Evolutionary conservation across 2,329 filamentous ascomycete genomes (phyloP).

Genomic region (Fusarium tjaetaba): DNA sequence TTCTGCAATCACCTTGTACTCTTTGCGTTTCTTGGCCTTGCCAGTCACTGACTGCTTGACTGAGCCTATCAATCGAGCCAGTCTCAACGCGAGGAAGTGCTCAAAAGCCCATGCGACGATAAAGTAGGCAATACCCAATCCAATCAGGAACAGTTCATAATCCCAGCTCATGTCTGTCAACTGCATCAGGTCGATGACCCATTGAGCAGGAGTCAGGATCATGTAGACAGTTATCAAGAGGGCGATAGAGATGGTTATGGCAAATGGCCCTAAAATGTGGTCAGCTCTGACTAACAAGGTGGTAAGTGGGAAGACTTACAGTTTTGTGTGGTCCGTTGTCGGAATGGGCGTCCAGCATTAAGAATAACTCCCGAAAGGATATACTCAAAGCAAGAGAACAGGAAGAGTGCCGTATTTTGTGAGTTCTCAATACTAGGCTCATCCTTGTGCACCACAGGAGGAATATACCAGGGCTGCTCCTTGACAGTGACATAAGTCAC

Average conservation of each 20-base stretch:
- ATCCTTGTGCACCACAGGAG: slow-evolving; percentile 79
- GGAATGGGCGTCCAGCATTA: slow-evolving; percentile 90
- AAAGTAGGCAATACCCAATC: slow-evolving; percentile 76
- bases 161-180: slow-evolving; percentile 77
- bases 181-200: slow-evolving; percentile 82
- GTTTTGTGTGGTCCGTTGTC: slow-evolving; percentile 82
- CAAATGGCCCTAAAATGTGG: slow-evolving; percentile 75
- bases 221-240: slow-evolving; percentile 79
- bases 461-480: slow-evolving; percentile 85
- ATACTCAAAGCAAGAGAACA: slow-evolving; percentile 94
- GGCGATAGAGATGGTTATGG: slow-evolving; percentile 76
- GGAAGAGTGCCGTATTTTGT: slow-evolving; percentile 90
- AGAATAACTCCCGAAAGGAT: slow-evolving; percentile 89
- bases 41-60: slow-evolving; percentile 66
- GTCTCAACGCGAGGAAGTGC: slow-evolving; percentile 71
- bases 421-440: slow-evolving; percentile 91
- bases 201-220: slow-evolving; percentile 76
- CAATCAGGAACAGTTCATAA: slow-evolving; percentile 79
- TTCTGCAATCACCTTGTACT: slow-evolving; percentile 85
- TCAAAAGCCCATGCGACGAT: slow-evolving; percentile 76
- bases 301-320: slow-evolving; percentile 59
- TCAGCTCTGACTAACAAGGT: background rate
- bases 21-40: slow-evolving; percentile 80
- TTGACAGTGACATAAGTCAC: slow-evolving; percentile 79
- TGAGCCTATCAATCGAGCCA: slow-evolving; percentile 75